Conservation (phyloP, 2,329 filamentous ascomycete species). For the Graphilbum fragrans region DNA sequence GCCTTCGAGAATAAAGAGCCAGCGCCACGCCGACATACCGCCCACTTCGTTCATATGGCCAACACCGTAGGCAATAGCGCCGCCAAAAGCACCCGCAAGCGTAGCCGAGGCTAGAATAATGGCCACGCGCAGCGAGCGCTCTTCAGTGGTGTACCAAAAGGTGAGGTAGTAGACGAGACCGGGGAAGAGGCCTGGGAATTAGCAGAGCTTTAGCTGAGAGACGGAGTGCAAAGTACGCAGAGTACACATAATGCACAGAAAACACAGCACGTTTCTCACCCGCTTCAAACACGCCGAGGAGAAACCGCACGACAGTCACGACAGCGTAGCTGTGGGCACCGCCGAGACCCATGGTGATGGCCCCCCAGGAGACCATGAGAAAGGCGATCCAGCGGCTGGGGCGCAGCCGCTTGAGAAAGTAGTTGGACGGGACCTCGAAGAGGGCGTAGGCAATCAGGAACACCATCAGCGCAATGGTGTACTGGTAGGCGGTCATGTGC, state of each 20-base stretch:
- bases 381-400: slow-evolving; percentile 53
- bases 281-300: slow-evolving; percentile 54
- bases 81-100: slow-evolving; percentile 60
- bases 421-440: slow-evolving; percentile 56
- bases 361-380: slow-evolving; percentile 56
- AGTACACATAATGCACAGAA: slow-evolving; percentile 54
- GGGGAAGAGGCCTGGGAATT: slow-evolving; percentile 23
- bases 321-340: slow-evolving; percentile 48
- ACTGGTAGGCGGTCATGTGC: slow-evolving; percentile 47
- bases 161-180: slow-evolving; percentile 47
- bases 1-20: slow-evolving; percentile 46
- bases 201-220: slow-evolving; percentile 13
- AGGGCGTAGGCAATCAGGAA: slow-evolving; percentile 47
- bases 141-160: slow-evolving; percentile 60
- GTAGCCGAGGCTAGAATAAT: slow-evolving; percentile 60
- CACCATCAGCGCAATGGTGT: slow-evolving; percentile 44
- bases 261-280: too few relatives aligned
- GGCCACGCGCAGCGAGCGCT: slow-evolving; percentile 59
- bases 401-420: slow-evolving; percentile 49
- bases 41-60: slow-evolving; percentile 55
- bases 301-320: slow-evolving; percentile 53
- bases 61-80: slow-evolving; percentile 55
- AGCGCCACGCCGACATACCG: slow-evolving; percentile 58
- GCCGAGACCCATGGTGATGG: slow-evolving; percentile 55
- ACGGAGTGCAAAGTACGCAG: slow-evolving; percentile 60